Evolutionary conservation across 2,329 filamentous ascomycete species (phyloP).

Genomic region (Apiospora saccharicola): DNA sequence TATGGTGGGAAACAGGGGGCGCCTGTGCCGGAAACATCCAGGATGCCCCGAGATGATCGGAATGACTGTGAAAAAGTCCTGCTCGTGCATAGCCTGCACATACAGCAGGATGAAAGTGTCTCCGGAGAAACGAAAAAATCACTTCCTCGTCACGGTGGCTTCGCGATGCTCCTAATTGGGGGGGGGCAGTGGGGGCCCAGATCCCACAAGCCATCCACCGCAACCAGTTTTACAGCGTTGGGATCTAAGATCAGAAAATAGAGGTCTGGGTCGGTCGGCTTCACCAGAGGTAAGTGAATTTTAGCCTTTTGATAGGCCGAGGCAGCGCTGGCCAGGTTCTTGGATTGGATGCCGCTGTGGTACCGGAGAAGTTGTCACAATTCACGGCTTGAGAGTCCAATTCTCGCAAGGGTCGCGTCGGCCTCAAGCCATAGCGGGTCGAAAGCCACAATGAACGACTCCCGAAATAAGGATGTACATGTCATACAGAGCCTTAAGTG

Average conservation of each 20-base stretch:
- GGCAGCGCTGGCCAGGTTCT: background rate
- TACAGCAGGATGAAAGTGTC: background rate
- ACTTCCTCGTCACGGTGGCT: background rate
- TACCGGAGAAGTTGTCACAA: background rate
- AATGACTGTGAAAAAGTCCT: background rate
- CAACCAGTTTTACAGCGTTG: no score
- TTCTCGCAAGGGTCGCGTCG: background rate
- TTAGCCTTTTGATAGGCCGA: background rate
- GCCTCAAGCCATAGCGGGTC: background rate
- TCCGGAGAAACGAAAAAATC: background rate
- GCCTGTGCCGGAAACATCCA: background rate
- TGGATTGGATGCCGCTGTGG: background rate
- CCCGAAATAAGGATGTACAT: background rate
- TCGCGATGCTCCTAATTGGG: background rate
- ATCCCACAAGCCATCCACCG: background rate
- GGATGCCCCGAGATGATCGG: background rate
- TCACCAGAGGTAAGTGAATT: background rate
- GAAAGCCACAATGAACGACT: background rate
- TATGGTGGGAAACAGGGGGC: background rate
- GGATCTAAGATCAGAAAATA: background rate
- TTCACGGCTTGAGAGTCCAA: background rate
- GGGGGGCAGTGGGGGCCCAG: no score
- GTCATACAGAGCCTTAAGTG: background rate
- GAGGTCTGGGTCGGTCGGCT: background rate
- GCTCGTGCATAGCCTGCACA: background rate